Evolutionary conservation across 495 filamentous ascomycete genomes (phyloP), one percentile per base, ranked within the genome.

Genomic region (Staphylotrichum tortipilum): DNA sequence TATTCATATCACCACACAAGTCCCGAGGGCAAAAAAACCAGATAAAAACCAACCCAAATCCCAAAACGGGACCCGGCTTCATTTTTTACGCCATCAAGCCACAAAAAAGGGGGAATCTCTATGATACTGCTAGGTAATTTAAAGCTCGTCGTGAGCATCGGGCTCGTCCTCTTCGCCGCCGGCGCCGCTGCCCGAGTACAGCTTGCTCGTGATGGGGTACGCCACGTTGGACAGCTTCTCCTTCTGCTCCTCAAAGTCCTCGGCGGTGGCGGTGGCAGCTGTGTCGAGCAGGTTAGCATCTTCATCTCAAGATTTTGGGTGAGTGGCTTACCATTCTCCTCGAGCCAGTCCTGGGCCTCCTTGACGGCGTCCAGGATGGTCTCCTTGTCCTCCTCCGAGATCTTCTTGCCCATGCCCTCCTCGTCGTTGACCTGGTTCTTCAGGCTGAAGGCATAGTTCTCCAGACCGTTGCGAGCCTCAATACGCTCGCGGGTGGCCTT

Each of bases 371-470:
- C 88, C 56, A 96, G 73, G 59, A 97, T 85, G 58, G 88, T 82
- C 73, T 99, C 89, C 85, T 97, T 99, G 79, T 99, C 94, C 53
- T 97, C 92, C 53, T 94, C 92, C 44, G 89, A 87, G 66, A 99
- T 95, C 84, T 96, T 94, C 69, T 88, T 88, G 71, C 92, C 50
- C 95, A 65, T 85, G 56, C 92, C 92, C 52, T 95, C 89, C 67
- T 96, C 88, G 57, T 99, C 92, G 67, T 90, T 89, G 72, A 88
- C 87, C 78, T 98, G 92, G 83, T 96, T 96, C 84, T 97, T 97
- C 61, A 99, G 75, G 78, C 78, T 86, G 84, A 95, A 94, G 50
- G 86, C 88, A 65, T 94, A 94, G 79, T 92, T 92, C 80, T 94
- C 88, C 53, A 98, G 85, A 53, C 84, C 84, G 73, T 98, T 97